These are phyloP conservation scores for Pyricularia pennisetigena DNA, from an alignment of 2,329 filamentous ascomycete species.

Conservation along the genomic window DNA sequence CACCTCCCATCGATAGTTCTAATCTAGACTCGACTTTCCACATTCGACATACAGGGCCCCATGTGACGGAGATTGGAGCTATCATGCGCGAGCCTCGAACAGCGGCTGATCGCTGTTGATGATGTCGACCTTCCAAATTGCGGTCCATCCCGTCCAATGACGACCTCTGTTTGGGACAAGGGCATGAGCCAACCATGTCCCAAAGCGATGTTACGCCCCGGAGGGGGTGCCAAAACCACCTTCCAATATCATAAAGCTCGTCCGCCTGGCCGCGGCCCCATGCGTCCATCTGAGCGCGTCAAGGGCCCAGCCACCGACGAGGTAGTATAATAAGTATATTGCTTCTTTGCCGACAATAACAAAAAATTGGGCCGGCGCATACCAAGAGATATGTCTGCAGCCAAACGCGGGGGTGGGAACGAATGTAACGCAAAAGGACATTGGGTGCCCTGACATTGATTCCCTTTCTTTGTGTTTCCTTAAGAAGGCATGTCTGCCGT, in stretches of 20 bases:
- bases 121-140: not conserved
- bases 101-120: not conserved
- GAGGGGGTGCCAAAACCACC: not conserved
- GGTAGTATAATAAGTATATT: not conserved
- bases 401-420: not conserved
- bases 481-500: not conserved
- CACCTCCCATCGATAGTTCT: not conserved
- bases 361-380: not conserved
- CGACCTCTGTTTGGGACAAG: not conserved
- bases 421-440: not conserved
- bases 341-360: not conserved
- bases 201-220: not conserved
- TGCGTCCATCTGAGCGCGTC: not conserved
- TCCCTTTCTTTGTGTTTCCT: not conserved
- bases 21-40: not conserved
- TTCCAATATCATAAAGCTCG: not conserved
- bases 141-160: not conserved
- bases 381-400: not conserved
- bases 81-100: not conserved
- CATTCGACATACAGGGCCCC: not conserved
- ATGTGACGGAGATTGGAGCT: constrained; percentile 2
- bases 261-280: not conserved
- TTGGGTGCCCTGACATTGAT: not conserved
- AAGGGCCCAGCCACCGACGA: not conserved
- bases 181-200: not conserved